A percentile compares a stretch with the other conserved stretches of the same genome.
phyloP scores from a whole-genome alignment of 108 stramenopile genomes.

The Skeletonema marinoi region DNA sequence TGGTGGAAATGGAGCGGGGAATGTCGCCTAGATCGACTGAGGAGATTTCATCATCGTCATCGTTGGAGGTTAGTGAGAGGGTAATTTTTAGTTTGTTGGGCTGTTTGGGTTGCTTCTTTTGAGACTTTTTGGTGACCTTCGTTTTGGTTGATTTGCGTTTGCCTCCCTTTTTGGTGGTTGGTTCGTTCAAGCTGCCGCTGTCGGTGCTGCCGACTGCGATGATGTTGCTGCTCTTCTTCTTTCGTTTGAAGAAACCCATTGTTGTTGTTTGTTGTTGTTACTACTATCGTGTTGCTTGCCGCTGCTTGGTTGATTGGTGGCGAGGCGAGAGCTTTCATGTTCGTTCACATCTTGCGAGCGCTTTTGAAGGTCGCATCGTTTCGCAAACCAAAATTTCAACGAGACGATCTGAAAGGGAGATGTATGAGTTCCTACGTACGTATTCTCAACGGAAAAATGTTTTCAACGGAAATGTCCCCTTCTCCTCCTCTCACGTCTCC shows the following conservation, averaged over 20 bases:
- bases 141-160: neutral
- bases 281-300: no score
- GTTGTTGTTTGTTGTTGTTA: neutral
- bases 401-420: no score
- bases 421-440: neutral
- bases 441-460: no score
- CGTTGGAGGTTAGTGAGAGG: neutral
- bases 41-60: neutral
- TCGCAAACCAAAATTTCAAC: no score
- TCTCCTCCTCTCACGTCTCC: no score
- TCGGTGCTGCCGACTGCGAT: neutral
- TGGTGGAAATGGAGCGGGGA: constrained; percentile 41
- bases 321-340: no score
- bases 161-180: neutral
- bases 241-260: neutral
- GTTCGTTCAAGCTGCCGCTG: neutral
- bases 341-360: no score
- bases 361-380: no score
- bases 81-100: neutral
- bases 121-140: neutral
- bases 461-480: no score
- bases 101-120: neutral
- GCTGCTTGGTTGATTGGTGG: no score
- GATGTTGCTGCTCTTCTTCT: neutral
- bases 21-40: constrained; percentile 21